Evolutionary conservation across 2,329 filamentous ascomycete genomes (phyloP).

Genomic region (Beauveria rudraprayagi): DNA sequence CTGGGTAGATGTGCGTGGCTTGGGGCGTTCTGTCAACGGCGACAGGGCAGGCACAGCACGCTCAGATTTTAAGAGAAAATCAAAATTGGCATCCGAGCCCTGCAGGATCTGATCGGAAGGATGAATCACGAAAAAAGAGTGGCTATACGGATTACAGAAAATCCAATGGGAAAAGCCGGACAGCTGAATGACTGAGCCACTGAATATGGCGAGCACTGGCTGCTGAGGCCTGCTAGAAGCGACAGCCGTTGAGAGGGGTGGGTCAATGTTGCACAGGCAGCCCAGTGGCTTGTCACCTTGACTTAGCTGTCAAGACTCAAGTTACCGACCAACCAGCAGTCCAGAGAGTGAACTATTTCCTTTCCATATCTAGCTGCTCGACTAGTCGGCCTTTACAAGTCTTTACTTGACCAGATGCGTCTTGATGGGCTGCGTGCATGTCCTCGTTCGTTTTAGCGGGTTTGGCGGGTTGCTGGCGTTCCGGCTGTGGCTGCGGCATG

Average conservation of each 20-base stretch:
- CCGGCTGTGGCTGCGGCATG: constrained; percentile 3
- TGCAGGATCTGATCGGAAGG: constrained; percentile 6
- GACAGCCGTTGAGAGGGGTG: neutral
- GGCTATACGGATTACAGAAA: neutral
- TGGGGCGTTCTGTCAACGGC: neutral
- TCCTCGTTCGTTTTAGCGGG: neutral
- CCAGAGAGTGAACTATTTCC: too few relatives aligned
- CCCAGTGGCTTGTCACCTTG: neutral
- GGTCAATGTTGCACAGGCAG: neutral
- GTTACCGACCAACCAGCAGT: too few relatives aligned
- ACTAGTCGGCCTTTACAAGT: too few relatives aligned
- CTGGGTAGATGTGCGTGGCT: neutral
- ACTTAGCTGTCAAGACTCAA: neutral
- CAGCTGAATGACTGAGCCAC: neutral
- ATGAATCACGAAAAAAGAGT: neutral
- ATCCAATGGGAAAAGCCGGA: constrained; percentile 1
- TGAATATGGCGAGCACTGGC: neutral
- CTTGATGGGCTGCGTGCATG: too few relatives aligned
- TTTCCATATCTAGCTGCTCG: too few relatives aligned
- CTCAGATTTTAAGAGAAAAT: neutral
- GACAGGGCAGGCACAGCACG: neutral
- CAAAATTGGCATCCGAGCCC: neutral
- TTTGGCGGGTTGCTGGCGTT: neutral
- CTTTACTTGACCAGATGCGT: too few relatives aligned
- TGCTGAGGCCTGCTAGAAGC: neutral